Evolutionary conservation across 148 eudicot species (phyloP).

Genomic region (Vaccinium vitisidaea): DNA sequence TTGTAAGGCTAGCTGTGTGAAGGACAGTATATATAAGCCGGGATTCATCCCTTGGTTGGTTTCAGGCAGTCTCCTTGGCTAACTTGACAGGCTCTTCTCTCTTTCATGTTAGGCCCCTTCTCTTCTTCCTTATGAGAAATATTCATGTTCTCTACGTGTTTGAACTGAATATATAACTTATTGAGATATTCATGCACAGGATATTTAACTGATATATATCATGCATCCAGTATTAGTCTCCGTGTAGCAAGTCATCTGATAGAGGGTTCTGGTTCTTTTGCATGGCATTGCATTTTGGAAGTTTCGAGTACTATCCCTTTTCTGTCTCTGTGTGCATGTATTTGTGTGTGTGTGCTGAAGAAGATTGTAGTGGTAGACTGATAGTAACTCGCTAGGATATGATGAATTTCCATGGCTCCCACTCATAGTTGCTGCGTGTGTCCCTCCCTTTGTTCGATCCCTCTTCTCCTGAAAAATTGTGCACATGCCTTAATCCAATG

Average conservation of each 20-base stretch:
- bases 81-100: constrained; percentile 10
- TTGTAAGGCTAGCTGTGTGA: not conserved
- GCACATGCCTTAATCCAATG: not conserved
- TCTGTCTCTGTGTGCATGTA: not conserved
- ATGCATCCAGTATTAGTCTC: not conserved
- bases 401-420: not conserved
- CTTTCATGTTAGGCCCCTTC: constrained; percentile 9
- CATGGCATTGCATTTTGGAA: not conserved
- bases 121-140: not conserved
- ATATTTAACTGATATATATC: not conserved
- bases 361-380: not conserved
- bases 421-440: not conserved
- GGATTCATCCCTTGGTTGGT: constrained; percentile 12
- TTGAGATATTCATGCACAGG: not conserved
- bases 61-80: constrained; percentile 20
- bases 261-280: not conserved
- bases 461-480: not conserved
- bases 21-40: not conserved
- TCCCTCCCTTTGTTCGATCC: not conserved
- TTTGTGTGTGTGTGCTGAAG: not conserved
- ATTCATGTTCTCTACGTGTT: not conserved
- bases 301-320: not conserved
- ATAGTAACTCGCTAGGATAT: not conserved
- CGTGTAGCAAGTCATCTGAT: not conserved
- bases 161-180: not conserved